phyloP scores from a whole-genome alignment of 192 early-diverging fungal genomes.

The Physocladia obscura region DNA sequence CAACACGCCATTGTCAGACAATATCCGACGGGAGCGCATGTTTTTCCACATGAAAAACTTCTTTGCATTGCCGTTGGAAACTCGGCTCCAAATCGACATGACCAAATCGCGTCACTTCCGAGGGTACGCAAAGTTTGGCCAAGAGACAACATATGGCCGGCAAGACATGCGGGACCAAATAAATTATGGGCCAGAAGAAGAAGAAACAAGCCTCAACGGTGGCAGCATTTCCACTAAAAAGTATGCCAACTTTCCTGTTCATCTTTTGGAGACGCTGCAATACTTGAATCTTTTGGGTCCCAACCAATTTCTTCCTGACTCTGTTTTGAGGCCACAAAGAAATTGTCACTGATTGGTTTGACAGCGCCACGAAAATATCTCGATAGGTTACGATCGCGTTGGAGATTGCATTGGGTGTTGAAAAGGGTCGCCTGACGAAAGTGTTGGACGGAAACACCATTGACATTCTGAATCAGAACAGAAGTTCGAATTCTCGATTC shows the following conservation, averaged over 20 bases:
- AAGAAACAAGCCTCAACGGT: too few species aligned
- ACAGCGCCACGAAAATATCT: not conserved
- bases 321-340: not conserved
- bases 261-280: not conserved
- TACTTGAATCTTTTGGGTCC: not conserved
- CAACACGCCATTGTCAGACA: not conserved
- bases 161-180: not conserved
- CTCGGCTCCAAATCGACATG: constrained; percentile 5
- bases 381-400: not conserved
- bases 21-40: not conserved
- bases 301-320: constrained; percentile 2
- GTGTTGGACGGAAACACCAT: not conserved
- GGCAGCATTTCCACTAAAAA: too few species aligned
- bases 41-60: not conserved
- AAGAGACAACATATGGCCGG: not conserved
- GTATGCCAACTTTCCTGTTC: not conserved
- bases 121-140: not conserved
- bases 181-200: not conserved
- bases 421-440: not conserved
- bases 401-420: not conserved
- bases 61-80: not conserved
- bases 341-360: constrained; percentile 5
- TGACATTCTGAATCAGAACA: not conserved
- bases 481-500: too few species aligned
- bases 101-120: constrained; percentile 3